Evolutionary conservation across 2,329 filamentous ascomycete genomes (phyloP).

Genomic region (Talaromyces piceae): DNA sequence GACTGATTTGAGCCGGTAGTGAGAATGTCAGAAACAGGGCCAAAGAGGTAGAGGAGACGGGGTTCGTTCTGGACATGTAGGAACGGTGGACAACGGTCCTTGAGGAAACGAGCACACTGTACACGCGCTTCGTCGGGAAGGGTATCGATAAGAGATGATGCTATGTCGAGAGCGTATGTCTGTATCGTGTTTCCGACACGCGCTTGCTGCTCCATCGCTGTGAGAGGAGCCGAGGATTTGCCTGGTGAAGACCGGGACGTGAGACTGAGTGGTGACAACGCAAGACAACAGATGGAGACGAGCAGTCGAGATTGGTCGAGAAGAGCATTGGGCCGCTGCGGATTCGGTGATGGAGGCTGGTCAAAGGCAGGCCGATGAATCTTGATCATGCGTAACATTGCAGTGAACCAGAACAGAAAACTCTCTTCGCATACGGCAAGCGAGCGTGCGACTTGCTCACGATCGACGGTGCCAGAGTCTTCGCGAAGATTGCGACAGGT

Average conservation of each 20-base stretch:
- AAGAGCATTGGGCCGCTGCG: constrained; percentile 17
- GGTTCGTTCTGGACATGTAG: constrained; percentile 32
- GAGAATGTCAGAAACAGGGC: constrained; percentile 24
- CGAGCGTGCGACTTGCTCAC: constrained; percentile 13
- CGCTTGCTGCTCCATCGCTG: constrained; percentile 17
- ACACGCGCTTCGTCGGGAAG: constrained; percentile 38
- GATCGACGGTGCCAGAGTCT: constrained; percentile 10
- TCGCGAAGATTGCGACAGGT: constrained; percentile 16
- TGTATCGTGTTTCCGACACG: constrained; percentile 29
- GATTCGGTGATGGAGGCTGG: constrained; percentile 16
- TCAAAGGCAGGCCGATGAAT: constrained; percentile 34
- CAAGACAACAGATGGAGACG: constrained; percentile 33
- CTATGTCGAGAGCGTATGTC: constrained; percentile 38
- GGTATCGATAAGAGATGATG: constrained; percentile 37
- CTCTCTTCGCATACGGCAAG: constrained; percentile 22
- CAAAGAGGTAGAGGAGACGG: constrained; percentile 36
- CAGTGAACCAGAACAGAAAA: constrained; percentile 35
- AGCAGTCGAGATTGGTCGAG: constrained; percentile 32
- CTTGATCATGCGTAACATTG: constrained; percentile 32
- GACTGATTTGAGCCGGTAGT: constrained; percentile 15
- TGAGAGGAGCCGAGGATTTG: constrained; percentile 21
- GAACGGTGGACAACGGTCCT: constrained; percentile 34
- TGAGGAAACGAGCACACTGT: constrained; percentile 36
- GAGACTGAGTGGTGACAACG: constrained; percentile 28
- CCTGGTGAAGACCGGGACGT: constrained; percentile 24